These are phyloP conservation scores for Firmiana major DNA, from an alignment of 345 rosid species.

Conservation along the genomic window DNA sequence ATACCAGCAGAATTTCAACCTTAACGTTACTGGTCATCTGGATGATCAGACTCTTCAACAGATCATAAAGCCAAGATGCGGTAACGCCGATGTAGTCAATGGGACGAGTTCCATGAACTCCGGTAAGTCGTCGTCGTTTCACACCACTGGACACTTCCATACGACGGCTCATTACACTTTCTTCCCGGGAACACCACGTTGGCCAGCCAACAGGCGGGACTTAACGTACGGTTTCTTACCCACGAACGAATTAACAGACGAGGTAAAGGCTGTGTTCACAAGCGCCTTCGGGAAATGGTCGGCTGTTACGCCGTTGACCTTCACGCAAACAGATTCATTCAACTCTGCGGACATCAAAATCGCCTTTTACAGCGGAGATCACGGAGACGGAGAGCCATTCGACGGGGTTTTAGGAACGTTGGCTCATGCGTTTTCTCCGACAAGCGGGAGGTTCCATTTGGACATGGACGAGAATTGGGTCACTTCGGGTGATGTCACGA, in stretches of 20 bases:
- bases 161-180: slow-evolving; percentile 57
- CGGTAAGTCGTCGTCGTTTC: slow-evolving; percentile 31
- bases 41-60: slow-evolving; percentile 55
- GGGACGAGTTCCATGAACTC: slow-evolving; percentile 77
- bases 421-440: slow-evolving; percentile 93
- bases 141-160: slow-evolving; percentile 34
- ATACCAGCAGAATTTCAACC: slow-evolving; percentile 74
- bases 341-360: slow-evolving; percentile 51
- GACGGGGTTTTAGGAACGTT: slow-evolving; percentile 84
- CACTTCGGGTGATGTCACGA: slow-evolving; percentile 37
- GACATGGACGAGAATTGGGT: slow-evolving; percentile 82
- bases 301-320: slow-evolving; percentile 56
- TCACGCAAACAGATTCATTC: slow-evolving; percentile 39
- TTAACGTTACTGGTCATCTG: slow-evolving; percentile 67
- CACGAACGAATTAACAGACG: slow-evolving; percentile 34
- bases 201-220: slow-evolving; percentile 50
- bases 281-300: slow-evolving; percentile 81
- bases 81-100: slow-evolving; percentile 84
- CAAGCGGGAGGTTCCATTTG: slow-evolving; percentile 69
- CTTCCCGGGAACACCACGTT: slow-evolving; percentile 68
- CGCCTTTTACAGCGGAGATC: slow-evolving; percentile 74
- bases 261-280: slow-evolving; percentile 53
- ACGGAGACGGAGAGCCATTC: slow-evolving; percentile 91
- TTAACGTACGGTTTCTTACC: slow-evolving; percentile 70
- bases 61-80: slow-evolving; percentile 74